Evolutionary conservation across 441 rosid genomes (phyloP).

Genomic region (Sinapis alba): DNA sequence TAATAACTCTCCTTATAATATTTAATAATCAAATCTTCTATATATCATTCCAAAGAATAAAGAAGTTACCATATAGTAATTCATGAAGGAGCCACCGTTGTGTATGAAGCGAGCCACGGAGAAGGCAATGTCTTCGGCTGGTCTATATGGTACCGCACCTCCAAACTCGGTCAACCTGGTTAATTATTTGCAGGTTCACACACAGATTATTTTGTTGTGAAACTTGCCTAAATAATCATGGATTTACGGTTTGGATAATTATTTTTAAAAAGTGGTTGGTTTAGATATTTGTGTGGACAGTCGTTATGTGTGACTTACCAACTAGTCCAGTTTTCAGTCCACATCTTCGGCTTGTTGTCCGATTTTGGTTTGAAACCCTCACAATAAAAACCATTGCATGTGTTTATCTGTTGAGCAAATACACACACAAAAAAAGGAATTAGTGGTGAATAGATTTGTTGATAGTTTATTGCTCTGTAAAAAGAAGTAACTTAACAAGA

Average conservation of each 20-base stretch:
- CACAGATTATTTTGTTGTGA: neutral
- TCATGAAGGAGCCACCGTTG: conserved; percentile 55
- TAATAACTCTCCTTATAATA: neutral
- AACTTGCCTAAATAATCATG: neutral
- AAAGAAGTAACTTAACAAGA: neutral
- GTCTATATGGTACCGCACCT: conserved; percentile 50
- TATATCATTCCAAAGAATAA: neutral
- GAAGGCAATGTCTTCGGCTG: conserved; percentile 64
- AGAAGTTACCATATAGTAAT: conserved; percentile 60
- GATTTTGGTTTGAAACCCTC: conserved; percentile 57
- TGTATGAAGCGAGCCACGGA: conserved; percentile 62
- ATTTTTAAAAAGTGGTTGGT: neutral
- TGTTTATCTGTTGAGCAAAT: conserved; percentile 46
- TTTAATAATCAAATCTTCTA: neutral
- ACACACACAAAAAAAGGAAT: neutral
- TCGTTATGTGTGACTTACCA: conserved; percentile 48
- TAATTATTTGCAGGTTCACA: neutral
- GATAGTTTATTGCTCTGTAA: neutral
- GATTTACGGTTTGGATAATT: neutral
- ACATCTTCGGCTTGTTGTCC: conserved; percentile 58
- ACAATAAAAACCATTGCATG: conserved; percentile 71
- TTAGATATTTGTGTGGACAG: neutral
- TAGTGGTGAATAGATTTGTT: neutral
- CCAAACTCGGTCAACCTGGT: conserved; percentile 46
- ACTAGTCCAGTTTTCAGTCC: conserved; percentile 68